Base-by-base conservation (phyloP, 2,329 filamentous ascomycete species). In the Penicillium brevicompactum region DNA sequence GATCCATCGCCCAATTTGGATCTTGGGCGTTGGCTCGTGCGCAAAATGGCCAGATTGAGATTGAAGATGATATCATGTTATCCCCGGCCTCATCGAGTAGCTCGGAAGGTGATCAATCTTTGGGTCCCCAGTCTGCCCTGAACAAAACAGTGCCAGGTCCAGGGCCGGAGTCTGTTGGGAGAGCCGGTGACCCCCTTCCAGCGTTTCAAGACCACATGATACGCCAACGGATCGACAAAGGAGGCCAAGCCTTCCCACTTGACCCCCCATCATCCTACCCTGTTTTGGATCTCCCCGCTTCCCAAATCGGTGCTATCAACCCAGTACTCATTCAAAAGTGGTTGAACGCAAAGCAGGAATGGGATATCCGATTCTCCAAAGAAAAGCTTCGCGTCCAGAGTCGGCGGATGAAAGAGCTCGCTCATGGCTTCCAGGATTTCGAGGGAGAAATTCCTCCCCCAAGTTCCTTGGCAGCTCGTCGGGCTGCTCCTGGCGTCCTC, bases 1-100 rank as follows among this genome's bases (percentile, higher is more conserved):
- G 93, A 46, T 90, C 91, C 1, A 86, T 97, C 49, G 90, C 94
- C 0, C 93, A 97, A 64, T 97, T 99, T 67, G 89, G 92, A 2
- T 91, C 92, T 0, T 97, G 92, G 92, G 89, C 89, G 0, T 80
- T 97, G 21, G 91, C 92, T 1, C 82, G 88, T 61, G 91, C 92
- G 0, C 92, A 97, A 68, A 83, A 91, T 56, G 84, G 83, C 1
- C 84, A 85, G 1, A 92, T 96, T 51, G 89, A 94, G 16, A 93
- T 96, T 34, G 73, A 88, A 34, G 88, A 92, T 57, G 90, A 95
- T 56, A 89, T 92, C 61, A 80, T 84, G 10, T 84, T 92, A 46
- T 93, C 90, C 0, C 76, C 91, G 27, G 89, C 92, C 46, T 91
- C 90, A 1, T 87, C 86, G 1, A 76, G 74, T 55, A 63, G 60